These are phyloP conservation scores for Neonectria coccinea DNA, from an alignment of 2,329 filamentous ascomycete genomes.

Conservation along the genomic window DNA sequence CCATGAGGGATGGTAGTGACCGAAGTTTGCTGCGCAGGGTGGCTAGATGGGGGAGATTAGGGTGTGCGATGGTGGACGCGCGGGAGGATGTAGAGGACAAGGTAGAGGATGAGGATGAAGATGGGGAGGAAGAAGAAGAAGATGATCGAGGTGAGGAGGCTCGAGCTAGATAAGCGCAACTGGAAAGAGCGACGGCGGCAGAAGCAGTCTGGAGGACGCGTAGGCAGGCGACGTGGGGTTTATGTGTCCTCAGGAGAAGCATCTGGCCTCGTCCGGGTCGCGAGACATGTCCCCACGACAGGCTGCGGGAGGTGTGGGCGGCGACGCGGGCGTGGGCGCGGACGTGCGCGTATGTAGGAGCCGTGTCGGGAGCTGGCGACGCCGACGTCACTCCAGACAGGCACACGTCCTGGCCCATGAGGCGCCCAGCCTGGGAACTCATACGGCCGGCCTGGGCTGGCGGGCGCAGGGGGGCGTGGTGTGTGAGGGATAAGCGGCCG, in stretches of 20 bases:
- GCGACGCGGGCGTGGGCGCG: constrained; percentile 8
- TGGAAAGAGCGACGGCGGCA: constrained; percentile 42
- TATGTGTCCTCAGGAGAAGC: constrained; percentile 40
- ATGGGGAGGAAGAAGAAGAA: constrained; percentile 6
- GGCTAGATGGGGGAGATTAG: constrained; percentile 40
- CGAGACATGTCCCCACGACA: constrained; percentile 41
- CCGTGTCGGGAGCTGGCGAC: constrained; percentile 23
- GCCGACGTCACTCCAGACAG: constrained; percentile 46
- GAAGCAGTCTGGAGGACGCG: constrained; percentile 41
- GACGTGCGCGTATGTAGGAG: constrained; percentile 24
- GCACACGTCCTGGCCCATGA: constrained; percentile 46
- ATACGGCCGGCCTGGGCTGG: constrained; percentile 40
- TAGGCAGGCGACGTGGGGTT: constrained; percentile 38
- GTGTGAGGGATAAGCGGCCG: constrained; percentile 18
- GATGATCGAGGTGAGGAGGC: constrained; percentile 32
- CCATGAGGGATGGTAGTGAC: constrained; percentile 40
- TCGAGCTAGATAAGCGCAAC: constrained; percentile 41
- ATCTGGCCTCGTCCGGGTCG: constrained; percentile 41
- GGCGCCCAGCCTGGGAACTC: constrained; percentile 50
- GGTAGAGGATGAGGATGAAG: constrained; percentile 31
- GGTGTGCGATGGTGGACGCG: constrained; percentile 24
- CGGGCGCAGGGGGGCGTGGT: constrained; percentile 16
- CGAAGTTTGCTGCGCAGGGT: constrained; percentile 38
- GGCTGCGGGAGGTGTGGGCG: constrained; percentile 28
- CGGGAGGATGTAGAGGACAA: constrained; percentile 12